Conservation (phyloP, 192 early-diverging fungal species). For the Chytriomyces hyalinus region DNA sequence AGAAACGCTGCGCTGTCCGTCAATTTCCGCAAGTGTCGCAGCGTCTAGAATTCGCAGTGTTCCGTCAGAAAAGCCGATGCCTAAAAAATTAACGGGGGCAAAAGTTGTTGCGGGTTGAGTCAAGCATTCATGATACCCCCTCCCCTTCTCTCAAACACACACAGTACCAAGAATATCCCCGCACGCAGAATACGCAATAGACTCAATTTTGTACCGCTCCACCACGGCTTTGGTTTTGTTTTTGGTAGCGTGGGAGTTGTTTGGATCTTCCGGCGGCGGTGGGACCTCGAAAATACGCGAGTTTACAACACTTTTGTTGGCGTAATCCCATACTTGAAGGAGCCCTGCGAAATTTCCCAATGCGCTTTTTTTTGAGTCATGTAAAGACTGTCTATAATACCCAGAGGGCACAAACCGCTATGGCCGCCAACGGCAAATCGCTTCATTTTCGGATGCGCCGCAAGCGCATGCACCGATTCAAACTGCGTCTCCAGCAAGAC, state of each 20-base stretch:
- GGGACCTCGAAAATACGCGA: constrained; percentile 44
- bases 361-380: neutral
- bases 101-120: neutral
- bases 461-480: constrained; percentile 43
- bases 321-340: constrained; percentile 57
- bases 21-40: constrained; percentile 42
- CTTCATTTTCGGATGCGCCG: constrained; percentile 44
- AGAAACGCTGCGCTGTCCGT: constrained; percentile 37
- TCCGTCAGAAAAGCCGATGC: constrained; percentile 56
- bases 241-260: constrained; percentile 19
- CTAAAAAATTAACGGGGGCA: constrained; percentile 14
- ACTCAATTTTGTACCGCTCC: constrained; percentile 38
- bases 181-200: constrained; percentile 39
- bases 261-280: constrained; percentile 29
- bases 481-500: constrained; percentile 51
- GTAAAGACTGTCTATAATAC: neutral
- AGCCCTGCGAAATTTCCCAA: constrained; percentile 33
- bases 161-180: constrained; percentile 45
- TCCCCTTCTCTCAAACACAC: neutral
- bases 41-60: constrained; percentile 47
- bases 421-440: constrained; percentile 51
- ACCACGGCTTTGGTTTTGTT: constrained; percentile 25
- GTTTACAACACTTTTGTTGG: constrained; percentile 38
- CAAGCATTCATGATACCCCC: neutral
- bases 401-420: constrained; percentile 35